Evolutionary conservation across 2,329 filamentous ascomycete species (phyloP).

Genomic region (Hypoxylon sp.): DNA sequence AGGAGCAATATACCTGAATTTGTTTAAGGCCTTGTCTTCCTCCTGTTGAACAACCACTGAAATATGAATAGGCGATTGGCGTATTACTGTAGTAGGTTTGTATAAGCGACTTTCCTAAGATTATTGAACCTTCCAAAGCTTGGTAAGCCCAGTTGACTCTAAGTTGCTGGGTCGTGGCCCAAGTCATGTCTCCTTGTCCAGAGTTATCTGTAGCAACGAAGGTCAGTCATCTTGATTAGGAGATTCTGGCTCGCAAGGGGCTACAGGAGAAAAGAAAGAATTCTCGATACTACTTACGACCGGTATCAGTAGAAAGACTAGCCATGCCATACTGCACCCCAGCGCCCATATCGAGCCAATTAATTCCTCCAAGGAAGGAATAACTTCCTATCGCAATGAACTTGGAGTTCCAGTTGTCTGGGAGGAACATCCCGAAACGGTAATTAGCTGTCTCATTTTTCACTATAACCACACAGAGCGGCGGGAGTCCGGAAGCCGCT

Average conservation of each 20-base stretch:
- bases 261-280: background rate
- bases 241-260: background rate
- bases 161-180: conserved; percentile 52
- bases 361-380: conserved; percentile 50
- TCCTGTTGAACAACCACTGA: conserved; percentile 66
- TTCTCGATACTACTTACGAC: conserved; percentile 35
- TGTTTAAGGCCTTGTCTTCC: conserved; percentile 66
- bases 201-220: conserved; percentile 42
- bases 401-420: conserved; percentile 49
- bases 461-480: conserved; percentile 49
- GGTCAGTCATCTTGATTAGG: background rate
- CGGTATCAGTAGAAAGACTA: conserved; percentile 54
- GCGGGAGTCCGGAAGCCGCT: conserved; percentile 45
- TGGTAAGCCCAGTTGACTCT: conserved; percentile 53
- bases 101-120: conserved; percentile 59
- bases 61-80: conserved; percentile 60
- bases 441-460: conserved; percentile 48
- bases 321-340: conserved; percentile 50
- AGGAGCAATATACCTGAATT: conserved; percentile 51
- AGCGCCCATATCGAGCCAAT: conserved; percentile 50
- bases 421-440: conserved; percentile 52
- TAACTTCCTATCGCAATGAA: conserved; percentile 49
- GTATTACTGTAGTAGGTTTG: conserved; percentile 60
- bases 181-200: conserved; percentile 48
- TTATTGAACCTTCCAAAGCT: conserved; percentile 59